Conservation (phyloP, 1,284 basidiomycete species). For the Entoloma clypeatum region DNA sequence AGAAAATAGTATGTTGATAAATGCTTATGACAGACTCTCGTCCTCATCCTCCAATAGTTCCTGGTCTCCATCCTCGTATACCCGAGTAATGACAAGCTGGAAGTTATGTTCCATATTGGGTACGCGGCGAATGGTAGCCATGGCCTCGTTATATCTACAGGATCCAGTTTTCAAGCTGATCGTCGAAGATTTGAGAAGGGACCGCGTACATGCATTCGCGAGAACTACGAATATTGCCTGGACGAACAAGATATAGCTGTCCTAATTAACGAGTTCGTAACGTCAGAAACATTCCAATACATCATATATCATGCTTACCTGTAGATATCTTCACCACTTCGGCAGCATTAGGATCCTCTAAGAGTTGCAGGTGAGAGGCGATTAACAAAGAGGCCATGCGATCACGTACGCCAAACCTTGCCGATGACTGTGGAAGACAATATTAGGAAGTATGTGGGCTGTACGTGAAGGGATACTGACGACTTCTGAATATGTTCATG, state of each 20-base stretch:
- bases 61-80: constrained; percentile 95
- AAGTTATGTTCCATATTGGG: constrained; percentile 85
- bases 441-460: constrained; percentile 8
- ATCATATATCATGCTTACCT: constrained; percentile 21
- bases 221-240: constrained; percentile 86
- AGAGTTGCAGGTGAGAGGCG: constrained; percentile 21
- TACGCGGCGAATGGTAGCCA: constrained; percentile 88
- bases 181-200: constrained; percentile 2
- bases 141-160: constrained; percentile 89
- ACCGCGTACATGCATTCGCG: constrained; percentile 93
- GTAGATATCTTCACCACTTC: constrained; percentile 94
- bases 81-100: constrained; percentile 93
- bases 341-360: constrained; percentile 82
- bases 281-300: neutral
- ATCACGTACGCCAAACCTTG: constrained; percentile 88
- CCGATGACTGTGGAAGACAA: constrained; percentile 64
- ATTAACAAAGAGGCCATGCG: constrained; percentile 15
- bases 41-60: constrained; percentile 92
- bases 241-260: constrained; percentile 87
- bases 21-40: constrained; percentile 65
- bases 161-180: constrained; percentile 7
- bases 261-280: constrained; percentile 38
- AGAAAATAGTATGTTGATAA: constrained; percentile 3
- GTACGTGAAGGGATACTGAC: constrained; percentile 46
- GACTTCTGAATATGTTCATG: constrained; percentile 65